Percentiles rank a stretch among this genome's conserved stretches.
Evolutionary conservation across 805 yeast genomes (phyloP).

Genomic region (Brettanomyces naardenensis): DNA sequence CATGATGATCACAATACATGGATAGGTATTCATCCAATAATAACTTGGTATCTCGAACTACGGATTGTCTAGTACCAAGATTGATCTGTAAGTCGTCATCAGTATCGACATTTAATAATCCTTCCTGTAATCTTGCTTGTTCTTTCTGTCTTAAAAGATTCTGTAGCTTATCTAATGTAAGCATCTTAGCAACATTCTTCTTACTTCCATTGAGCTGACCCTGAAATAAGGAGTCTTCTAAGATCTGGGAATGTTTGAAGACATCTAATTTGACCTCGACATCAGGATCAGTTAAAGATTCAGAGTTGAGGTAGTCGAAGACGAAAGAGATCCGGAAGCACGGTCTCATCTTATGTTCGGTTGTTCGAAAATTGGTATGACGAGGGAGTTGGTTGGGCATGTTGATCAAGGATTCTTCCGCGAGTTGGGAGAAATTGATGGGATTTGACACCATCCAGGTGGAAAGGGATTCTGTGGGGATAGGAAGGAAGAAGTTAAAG

Average conservation of each 20-base stretch:
- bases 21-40: conserved; percentile 27
- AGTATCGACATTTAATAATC: conserved; percentile 10
- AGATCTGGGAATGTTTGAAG: conserved; percentile 5
- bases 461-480: conserved; percentile 14
- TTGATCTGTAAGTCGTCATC: not conserved
- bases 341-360: not conserved
- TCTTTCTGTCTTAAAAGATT: conserved; percentile 18
- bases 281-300: conserved; percentile 9
- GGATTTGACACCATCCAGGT: conserved; percentile 12
- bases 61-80: conserved; percentile 11
- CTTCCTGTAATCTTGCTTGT: conserved; percentile 11
- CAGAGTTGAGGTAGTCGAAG: conserved; percentile 10
- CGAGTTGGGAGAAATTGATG: conserved; percentile 4
- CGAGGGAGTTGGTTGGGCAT: conserved; percentile 1
- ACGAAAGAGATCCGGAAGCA: conserved; percentile 11
- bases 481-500: conserved; percentile 20
- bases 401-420: not conserved
- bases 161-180: conserved; percentile 15
- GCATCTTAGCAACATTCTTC: not conserved
- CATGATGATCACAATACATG: conserved; percentile 17
- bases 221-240: conserved; percentile 10
- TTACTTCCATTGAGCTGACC: not conserved
- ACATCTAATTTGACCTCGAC: conserved; percentile 10
- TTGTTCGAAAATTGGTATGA: not conserved
- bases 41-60: conserved; percentile 17